phyloP scores from a whole-genome alignment of 2,329 filamentous ascomycete species.

The Trichoderma guizhouense region DNA sequence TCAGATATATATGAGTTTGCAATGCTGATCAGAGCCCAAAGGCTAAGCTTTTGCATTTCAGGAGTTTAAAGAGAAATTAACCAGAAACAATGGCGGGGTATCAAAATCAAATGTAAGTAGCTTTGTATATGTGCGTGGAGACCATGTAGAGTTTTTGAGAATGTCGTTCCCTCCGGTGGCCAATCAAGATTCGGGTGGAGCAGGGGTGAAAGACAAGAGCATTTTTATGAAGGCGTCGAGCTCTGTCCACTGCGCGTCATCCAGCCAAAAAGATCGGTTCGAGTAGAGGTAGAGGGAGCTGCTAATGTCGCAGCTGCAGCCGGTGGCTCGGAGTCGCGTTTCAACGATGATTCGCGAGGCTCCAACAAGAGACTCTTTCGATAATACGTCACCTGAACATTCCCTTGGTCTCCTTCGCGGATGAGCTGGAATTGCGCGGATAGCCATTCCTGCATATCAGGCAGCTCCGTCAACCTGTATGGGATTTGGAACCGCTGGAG shows the following conservation, averaged over 20 bases:
- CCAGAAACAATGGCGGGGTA: slow-evolving; percentile 31
- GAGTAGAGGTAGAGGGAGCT: slow-evolving; percentile 30
- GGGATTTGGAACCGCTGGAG: slow-evolving; percentile 95
- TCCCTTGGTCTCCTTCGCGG: slow-evolving; percentile 55
- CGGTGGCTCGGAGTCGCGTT: slow-evolving; percentile 33
- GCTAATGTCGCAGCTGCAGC: slow-evolving; percentile 30
- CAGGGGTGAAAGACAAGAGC: neutral
- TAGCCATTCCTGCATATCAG: slow-evolving; percentile 92
- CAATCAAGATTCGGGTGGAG: neutral
- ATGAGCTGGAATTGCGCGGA: slow-evolving; percentile 76
- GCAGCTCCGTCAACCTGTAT: slow-evolving; percentile 76
- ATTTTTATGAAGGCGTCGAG: slow-evolving; percentile 23
- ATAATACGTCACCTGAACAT: slow-evolving; percentile 64
- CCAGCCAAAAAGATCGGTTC: slow-evolving; percentile 48
- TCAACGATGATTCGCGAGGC: slow-evolving; percentile 56
- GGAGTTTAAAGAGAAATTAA: slow-evolving; percentile 25
- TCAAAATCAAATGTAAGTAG: slow-evolving; percentile 37
- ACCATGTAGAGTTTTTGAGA: slow-evolving; percentile 5
- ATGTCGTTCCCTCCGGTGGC: neutral
- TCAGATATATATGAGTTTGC: neutral
- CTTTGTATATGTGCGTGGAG: slow-evolving; percentile 30
- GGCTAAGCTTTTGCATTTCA: neutral
- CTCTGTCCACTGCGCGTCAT: slow-evolving; percentile 42
- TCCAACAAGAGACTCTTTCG: slow-evolving; percentile 82
- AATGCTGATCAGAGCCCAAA: neutral